These are phyloP conservation scores for Salvia splendens DNA, from an alignment of 257 asterid species.

Conservation along the genomic window DNA sequence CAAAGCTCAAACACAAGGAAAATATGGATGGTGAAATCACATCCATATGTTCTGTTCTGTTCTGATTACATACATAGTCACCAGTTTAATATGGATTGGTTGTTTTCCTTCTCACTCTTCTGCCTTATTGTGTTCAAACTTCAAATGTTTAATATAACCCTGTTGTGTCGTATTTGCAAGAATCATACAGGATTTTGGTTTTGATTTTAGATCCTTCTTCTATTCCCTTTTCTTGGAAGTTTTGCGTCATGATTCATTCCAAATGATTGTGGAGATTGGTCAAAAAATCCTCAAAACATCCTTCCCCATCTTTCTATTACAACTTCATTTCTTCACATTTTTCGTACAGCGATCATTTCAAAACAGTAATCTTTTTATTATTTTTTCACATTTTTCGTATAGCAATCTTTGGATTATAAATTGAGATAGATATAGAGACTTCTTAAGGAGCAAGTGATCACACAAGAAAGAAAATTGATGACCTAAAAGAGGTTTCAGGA, in stretches of 20 bases:
- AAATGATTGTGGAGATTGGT: no score
- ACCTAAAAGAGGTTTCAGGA: neutral
- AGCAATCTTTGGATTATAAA: no score
- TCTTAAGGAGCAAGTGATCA: no score
- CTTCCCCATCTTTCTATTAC: no score
- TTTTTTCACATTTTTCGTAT: no score
- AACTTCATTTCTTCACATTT: no score
- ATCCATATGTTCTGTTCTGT: constrained; percentile 21
- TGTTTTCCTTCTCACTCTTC: neutral
- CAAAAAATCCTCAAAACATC: no score
- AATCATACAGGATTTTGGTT: neutral
- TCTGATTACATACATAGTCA: constrained; percentile 18
- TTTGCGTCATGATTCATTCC: no score
- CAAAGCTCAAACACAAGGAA: constrained; percentile 97
- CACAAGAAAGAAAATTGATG: no score
- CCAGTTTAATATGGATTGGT: constrained; percentile 2
- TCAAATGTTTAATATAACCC: neutral
- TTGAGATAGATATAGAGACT: no score
- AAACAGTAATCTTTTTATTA: no score
- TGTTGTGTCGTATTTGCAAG: constrained; percentile 21
- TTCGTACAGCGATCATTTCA: no score
- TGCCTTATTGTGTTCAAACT: neutral
- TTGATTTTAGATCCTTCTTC: neutral
- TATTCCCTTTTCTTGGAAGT: neutral
- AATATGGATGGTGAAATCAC: constrained; percentile 80